Evolutionary conservation across 352 stramenopile species (phyloP).

Genomic region (Aphanomyces invadans): DNA sequence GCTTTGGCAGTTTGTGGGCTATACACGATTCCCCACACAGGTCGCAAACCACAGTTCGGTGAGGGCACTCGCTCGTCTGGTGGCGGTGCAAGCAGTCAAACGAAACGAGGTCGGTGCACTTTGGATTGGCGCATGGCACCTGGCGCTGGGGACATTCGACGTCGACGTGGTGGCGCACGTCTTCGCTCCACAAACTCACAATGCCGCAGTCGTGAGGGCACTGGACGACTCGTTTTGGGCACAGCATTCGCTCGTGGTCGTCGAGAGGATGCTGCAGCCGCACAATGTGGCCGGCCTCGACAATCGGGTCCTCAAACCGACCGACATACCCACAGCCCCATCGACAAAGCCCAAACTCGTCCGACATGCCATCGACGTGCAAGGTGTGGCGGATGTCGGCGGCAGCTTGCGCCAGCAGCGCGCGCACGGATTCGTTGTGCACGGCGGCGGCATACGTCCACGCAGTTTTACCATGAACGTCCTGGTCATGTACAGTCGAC

Average conservation of each 20-base stretch:
- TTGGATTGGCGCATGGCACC: constrained; percentile 36
- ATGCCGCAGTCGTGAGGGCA: constrained; percentile 37
- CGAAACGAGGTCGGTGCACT: constrained; percentile 34
- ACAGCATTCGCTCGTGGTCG: constrained; percentile 39
- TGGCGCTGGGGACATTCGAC: constrained; percentile 35
- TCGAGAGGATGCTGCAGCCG: constrained; percentile 28
- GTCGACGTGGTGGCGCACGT: constrained; percentile 32
- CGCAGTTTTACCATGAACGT: constrained; percentile 36
- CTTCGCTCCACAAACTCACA: constrained; percentile 41
- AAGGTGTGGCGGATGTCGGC: constrained; percentile 5
- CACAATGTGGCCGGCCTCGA: neutral
- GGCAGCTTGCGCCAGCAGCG: neutral
- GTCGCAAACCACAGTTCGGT: constrained; percentile 37
- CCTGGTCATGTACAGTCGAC: constrained; percentile 15
- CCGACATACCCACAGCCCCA: constrained; percentile 18
- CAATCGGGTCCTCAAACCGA: neutral
- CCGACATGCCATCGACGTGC: neutral
- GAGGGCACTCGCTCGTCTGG: constrained; percentile 37
- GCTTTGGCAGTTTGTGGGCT: constrained; percentile 40
- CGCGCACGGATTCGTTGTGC: constrained; percentile 3
- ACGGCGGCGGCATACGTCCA: constrained; percentile 36
- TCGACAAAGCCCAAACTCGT: constrained; percentile 15
- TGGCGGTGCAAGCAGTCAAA: constrained; percentile 30
- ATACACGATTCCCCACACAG: constrained; percentile 52
- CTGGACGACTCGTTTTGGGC: constrained; percentile 40